phyloP scores from a whole-genome alignment of 108 stramenopile species.

The Cyclotella baltica region DNA sequence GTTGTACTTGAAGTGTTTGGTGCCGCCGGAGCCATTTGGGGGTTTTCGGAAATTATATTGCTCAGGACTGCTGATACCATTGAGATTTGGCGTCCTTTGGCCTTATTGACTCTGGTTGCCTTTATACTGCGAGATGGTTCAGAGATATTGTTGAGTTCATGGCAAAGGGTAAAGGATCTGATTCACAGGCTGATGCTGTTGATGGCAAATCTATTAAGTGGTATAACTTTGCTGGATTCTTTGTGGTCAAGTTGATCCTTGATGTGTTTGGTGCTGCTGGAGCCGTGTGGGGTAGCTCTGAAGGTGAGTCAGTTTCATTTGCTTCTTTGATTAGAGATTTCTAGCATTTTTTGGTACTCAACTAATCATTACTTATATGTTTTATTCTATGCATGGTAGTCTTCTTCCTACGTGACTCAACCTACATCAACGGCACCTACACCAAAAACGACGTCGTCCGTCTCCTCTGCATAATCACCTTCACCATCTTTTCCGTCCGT shows the following conservation, averaged over 20 bases:
- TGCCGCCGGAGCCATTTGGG: constrained; percentile 49
- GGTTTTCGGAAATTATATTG: constrained; percentile 33
- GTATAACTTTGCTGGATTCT: constrained; percentile 3
- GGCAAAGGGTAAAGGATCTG: no score
- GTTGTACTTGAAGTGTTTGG: constrained; percentile 48
- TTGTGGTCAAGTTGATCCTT: constrained; percentile 29
- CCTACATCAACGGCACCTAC: background rate
- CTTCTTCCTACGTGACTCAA: background rate
- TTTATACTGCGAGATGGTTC: constrained; percentile 39
- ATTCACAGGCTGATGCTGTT: no score
- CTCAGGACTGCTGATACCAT: constrained; percentile 28
- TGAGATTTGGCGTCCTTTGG: constrained; percentile 30
- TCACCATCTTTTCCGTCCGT: background rate
- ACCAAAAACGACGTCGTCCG: background rate
- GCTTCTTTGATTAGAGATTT: background rate
- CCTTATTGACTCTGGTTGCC: constrained; percentile 14
- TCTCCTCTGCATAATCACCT: background rate
- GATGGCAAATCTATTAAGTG: no score
- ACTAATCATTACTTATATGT: background rate
- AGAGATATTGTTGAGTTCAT: no score
- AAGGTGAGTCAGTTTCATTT: constrained; percentile 18
- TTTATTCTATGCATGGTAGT: no score
- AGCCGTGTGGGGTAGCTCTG: constrained; percentile 40
- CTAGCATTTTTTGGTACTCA: background rate
- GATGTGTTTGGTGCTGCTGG: constrained; percentile 49